phyloP scores from a whole-genome alignment of 768 basidiomycete genomes.

The Galerina sulciceps region DNA sequence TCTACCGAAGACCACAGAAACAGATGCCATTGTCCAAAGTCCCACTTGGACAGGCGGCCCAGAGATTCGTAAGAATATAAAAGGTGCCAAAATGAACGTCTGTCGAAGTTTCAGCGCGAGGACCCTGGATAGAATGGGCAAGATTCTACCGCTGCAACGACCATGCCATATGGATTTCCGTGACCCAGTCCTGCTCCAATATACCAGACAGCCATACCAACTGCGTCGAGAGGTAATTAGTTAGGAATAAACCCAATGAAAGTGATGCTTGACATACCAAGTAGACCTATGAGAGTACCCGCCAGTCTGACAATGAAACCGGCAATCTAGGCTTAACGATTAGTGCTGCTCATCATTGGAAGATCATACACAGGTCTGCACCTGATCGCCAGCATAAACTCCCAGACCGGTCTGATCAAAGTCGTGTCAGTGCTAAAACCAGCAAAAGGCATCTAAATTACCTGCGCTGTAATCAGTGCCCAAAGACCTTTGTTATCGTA shows the following conservation, averaged over 20 bases:
- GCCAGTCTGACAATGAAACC: conserved; percentile 36
- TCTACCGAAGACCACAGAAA: conserved; percentile 44
- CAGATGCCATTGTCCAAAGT: conserved; percentile 41
- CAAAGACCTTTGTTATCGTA: conserved; percentile 47
- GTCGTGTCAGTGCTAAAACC: neutral
- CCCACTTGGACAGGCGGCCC: conserved; percentile 36
- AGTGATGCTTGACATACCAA: conserved; percentile 26
- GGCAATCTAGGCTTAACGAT: conserved; percentile 28
- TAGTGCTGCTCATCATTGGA: neutral
- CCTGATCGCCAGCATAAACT: conserved; percentile 49
- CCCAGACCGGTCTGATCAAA: conserved; percentile 36
- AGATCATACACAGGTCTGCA: conserved; percentile 4
- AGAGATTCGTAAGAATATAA: conserved; percentile 37
- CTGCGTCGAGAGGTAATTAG: conserved; percentile 8
- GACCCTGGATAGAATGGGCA: neutral
- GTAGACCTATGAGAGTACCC: conserved; percentile 38
- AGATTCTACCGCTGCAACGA: conserved; percentile 41
- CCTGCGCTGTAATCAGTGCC: conserved; percentile 51
- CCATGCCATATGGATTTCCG: conserved; percentile 47
- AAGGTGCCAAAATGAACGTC: conserved; percentile 39
- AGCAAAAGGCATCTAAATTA: conserved; percentile 6
- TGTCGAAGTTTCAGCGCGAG: conserved; percentile 9
- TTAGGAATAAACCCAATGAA: neutral
- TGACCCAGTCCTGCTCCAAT: conserved; percentile 40
- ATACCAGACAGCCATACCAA: conserved; percentile 49